Conservation (phyloP, 148 eudicot genomes). For the Rhododendron ovatum region DNA sequence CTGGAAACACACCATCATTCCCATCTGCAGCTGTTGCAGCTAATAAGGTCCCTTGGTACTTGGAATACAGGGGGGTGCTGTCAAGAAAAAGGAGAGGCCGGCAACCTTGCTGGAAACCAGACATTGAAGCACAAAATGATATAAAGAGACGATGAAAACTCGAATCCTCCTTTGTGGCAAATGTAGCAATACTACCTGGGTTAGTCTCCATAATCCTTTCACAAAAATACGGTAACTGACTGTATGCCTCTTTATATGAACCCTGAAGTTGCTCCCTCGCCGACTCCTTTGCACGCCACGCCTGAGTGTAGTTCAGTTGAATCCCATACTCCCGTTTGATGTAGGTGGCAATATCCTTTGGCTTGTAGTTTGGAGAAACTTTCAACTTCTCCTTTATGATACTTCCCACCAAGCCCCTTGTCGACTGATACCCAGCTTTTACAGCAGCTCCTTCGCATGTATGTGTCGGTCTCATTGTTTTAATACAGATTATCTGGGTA, state of each 20-base stretch:
- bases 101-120: conserved; percentile 51
- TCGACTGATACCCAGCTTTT: conserved; percentile 32
- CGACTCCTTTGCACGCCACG: conserved; percentile 51
- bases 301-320: conserved; percentile 48
- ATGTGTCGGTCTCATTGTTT: conserved; percentile 36
- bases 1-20: conserved; percentile 43
- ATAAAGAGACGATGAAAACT: conserved; percentile 51
- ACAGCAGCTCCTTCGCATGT: conserved; percentile 37
- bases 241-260: conserved; percentile 44
- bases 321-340: conserved; percentile 48
- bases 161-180: conserved; percentile 46
- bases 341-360: conserved; percentile 48
- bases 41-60: conserved; percentile 48
- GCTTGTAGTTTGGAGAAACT: conserved; percentile 40
- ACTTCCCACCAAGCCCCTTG: conserved; percentile 43
- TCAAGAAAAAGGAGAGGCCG: conserved; percentile 52
- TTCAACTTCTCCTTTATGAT: conserved; percentile 56
- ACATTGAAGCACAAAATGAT: conserved; percentile 39
- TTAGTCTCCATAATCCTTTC: conserved; percentile 40
- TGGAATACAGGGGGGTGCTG: conserved; percentile 36
- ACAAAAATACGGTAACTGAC: conserved; percentile 40
- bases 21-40: conserved; percentile 54
- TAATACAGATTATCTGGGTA: conserved; percentile 43
- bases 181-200: conserved; percentile 46
- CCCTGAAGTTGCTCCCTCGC: conserved; percentile 51